These are phyloP conservation scores for Craterostigma plantagineum DNA, from an alignment of 257 asterid genomes.

Conservation along the genomic window DNA sequence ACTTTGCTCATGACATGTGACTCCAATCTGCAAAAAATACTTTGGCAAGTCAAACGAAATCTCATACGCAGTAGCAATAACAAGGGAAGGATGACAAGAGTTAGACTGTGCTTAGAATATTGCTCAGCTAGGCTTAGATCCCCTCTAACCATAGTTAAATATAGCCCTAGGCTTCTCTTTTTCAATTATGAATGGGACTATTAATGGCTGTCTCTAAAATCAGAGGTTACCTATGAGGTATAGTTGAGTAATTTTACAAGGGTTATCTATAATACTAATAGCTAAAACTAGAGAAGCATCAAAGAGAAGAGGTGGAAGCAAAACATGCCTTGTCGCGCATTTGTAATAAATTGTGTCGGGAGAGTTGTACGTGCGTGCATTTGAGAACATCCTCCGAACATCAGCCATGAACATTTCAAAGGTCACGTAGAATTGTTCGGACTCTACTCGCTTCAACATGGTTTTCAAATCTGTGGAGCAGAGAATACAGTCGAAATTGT, in stretches of 20 bases:
- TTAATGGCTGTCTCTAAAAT: no score
- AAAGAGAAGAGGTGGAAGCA: neutral
- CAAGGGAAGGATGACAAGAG: neutral
- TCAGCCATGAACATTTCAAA: constrained; percentile 92
- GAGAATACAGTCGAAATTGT: neutral
- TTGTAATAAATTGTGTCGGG: constrained; percentile 84
- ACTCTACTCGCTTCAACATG: constrained; percentile 84
- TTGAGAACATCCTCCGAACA: constrained; percentile 62
- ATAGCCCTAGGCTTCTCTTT: no score
- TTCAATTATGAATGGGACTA: no score
- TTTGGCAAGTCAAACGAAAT: no score
- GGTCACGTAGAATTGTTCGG: constrained; percentile 73
- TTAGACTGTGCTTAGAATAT: no score
- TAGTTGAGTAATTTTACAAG: no score
- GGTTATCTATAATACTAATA: neutral
- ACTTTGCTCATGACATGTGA: constrained; percentile 51
- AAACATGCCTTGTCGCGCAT: constrained; percentile 75
- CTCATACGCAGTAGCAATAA: neutral
- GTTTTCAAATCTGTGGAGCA: constrained; percentile 76
- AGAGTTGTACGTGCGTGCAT: constrained; percentile 94
- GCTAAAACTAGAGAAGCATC: constrained; percentile 1
- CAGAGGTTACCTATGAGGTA: neutral
- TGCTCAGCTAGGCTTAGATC: no score
- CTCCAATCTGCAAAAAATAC: constrained; percentile 47
- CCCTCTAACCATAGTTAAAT: no score